Base-by-base conservation (phyloP, 1,284 basidiomycete genomes). In the Phaffia rhodozyma region DNA sequence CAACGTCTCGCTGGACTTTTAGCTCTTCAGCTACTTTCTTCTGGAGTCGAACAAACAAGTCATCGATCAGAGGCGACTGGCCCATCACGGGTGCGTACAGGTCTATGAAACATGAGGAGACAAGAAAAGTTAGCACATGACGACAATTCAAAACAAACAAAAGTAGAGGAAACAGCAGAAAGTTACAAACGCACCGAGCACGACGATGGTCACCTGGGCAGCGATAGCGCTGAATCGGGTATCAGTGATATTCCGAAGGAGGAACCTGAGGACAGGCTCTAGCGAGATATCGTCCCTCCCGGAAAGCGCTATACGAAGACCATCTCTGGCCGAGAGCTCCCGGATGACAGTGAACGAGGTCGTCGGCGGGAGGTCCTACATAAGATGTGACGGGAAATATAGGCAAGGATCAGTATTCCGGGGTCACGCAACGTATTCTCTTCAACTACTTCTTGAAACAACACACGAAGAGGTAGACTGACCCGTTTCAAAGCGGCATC, bases 211-310 rank as follows among this genome's bases (percentile, higher is more conserved):
- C 47, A 94, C 82, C 69, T 96, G 88, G 69, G 87, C 87, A 9
- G 88, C 91, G 72, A 91, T 80, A 68, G 87, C 85, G 43, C 91
- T 90, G 72, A 96, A 98, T 30, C 90, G 84, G 57, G 92, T 89
- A 75, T 97, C 92, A 2, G 86, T 81, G 57, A 96, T 82, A 73
- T 97, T 83, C 69, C 89, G 88, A 58, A 91, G 77, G 13, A 98
- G 80, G 60, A 97, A 83, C 1, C 85, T 81, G 11, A 99, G 80
- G 25, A 98, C 80, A 0, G 94, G 94, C 74, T 97, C 92, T 3
- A 99, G 79, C 3, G 94, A 82, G 32, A 97, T 86, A 72, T 98
- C 96, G 72, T 98, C 94, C 55, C 96, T 83, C 30, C 91, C 91
- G 0, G 86, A 81, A 5, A 99, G 80, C 1, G 96, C 94, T 68